Evolutionary conservation across 2,329 filamentous ascomycete species (phyloP).

Genomic region (Lachnellula occidentalis): DNA sequence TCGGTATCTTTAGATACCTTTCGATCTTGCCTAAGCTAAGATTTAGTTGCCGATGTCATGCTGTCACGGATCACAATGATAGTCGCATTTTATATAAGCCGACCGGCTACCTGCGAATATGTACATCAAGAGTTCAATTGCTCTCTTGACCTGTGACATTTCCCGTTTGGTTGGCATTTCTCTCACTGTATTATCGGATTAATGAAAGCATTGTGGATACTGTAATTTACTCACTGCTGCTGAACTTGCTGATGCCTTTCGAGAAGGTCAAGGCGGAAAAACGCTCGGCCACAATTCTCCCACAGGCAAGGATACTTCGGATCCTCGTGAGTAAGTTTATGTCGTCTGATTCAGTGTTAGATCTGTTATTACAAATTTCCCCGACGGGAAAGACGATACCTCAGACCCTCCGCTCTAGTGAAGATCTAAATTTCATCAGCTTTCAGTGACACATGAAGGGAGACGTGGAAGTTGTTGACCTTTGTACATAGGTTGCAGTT

Average conservation of each 20-base stretch:
- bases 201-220: too few species aligned
- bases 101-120: too few species aligned
- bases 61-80: too few species aligned
- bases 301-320: neutral
- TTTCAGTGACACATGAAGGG: neutral
- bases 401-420: constrained; percentile 6
- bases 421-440: neutral
- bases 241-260: constrained; percentile 2
- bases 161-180: too few species aligned
- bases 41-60: too few species aligned
- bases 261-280: constrained; percentile 7
- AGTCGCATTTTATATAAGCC: too few species aligned
- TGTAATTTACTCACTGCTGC: constrained; percentile 1
- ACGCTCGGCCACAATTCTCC: neutral
- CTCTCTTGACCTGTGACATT: too few species aligned
- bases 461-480: neutral
- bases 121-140: too few species aligned
- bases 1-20: too few species aligned
- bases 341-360: constrained; percentile 1
- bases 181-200: too few species aligned
- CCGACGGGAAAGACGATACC: neutral
- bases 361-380: neutral
- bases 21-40: too few species aligned
- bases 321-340: constrained; percentile 6
- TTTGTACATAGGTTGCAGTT: constrained; percentile 7